Evolutionary conservation across 176 grass and related monocot genomes (phyloP), one percentile per base, ranked within the genome.

Genomic region (Secale cereale): DNA sequence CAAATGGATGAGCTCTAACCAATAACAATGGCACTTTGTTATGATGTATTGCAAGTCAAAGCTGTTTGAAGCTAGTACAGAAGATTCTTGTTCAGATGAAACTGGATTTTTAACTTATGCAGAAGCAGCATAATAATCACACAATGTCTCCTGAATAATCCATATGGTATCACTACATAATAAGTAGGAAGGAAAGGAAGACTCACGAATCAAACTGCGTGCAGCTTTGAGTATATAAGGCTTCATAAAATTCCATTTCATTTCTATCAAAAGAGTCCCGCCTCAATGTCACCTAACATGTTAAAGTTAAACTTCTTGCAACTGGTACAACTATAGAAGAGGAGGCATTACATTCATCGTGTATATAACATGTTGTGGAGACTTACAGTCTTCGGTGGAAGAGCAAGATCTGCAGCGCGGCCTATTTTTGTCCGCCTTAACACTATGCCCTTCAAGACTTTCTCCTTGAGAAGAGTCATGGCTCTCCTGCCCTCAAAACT

Each of bases 211-310:
- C 93, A 92, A 99, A 99, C 37, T 99, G 93, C 1, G 91, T 85
- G 35, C 92, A 77, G 27, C 97, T 96, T 82, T 99, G 93, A 74
- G 93, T 99, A 82, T 96, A 99, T 45, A 99, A 84, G 83, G 97
- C 91, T 91, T 99, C 97, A 86, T 99, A 99, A 75, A 99, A 99
- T 78, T 96, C 93, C 32, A 91, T 83, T 79, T 99, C 97, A 19
- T 89, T 91, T 77, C 74, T 90, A 89, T 99, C 97, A 69, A 99
- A 86, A 16, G 86, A 80, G 74, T 96, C 93, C 65, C 93, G 81
- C 90, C 93, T 96, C 65, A 99, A 71, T 79, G 86, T 84, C 83
- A 99, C 97, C 97, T 99, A 86, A 77, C 66, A 90, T 22, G 16
- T 64, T 64, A 76, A 82, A 80, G 70, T 25, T 36, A 8, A 60